Percentiles rank a stretch among this genome's conserved stretches.
These are phyloP conservation scores for Neurospora sp. DNA, from an alignment of 495 filamentous ascomycete genomes.

Conservation along the genomic window DNA sequence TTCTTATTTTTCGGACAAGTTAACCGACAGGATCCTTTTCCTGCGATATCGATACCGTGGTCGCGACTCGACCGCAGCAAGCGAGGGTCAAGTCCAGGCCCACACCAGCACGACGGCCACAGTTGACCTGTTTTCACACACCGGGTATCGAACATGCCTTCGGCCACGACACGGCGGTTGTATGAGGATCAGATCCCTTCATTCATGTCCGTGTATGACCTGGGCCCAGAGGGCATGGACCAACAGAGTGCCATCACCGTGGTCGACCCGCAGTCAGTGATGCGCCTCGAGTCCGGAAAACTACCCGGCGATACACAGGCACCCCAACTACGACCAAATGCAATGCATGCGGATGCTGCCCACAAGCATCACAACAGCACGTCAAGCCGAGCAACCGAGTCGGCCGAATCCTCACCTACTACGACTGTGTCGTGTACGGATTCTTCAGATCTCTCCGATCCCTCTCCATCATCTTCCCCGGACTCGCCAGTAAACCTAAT, in stretches of 20 bases:
- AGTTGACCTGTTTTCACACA: constrained; percentile 1
- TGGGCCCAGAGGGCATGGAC: constrained; percentile 35
- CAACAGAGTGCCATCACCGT: constrained; percentile 34
- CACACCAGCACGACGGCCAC: not conserved
- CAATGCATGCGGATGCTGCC: constrained; percentile 27
- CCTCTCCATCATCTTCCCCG: constrained; percentile 83
- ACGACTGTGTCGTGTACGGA: constrained; percentile 92
- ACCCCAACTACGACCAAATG: constrained; percentile 21
- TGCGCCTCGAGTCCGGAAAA: constrained; percentile 29
- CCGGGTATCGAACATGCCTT: constrained; percentile 38
- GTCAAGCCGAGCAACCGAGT: constrained; percentile 76
- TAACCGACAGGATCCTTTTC: not conserved
- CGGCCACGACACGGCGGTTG: constrained; percentile 38
- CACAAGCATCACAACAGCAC: constrained; percentile 55
- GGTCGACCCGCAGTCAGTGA: constrained; percentile 32
- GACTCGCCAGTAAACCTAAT: constrained; percentile 66
- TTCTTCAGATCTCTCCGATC: constrained; percentile 77
- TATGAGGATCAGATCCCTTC: constrained; percentile 61
- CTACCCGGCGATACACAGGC: constrained; percentile 17
- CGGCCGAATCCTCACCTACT: constrained; percentile 88
- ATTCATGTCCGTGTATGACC: constrained; percentile 61
- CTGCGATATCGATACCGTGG: constrained; percentile 12
- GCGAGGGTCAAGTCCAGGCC: constrained; percentile 1
- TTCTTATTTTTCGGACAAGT: not conserved
- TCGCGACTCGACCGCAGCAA: constrained; percentile 14